These are phyloP conservation scores for Starmerella floris DNA, from an alignment of 805 yeast species.

Conservation along the genomic window DNA sequence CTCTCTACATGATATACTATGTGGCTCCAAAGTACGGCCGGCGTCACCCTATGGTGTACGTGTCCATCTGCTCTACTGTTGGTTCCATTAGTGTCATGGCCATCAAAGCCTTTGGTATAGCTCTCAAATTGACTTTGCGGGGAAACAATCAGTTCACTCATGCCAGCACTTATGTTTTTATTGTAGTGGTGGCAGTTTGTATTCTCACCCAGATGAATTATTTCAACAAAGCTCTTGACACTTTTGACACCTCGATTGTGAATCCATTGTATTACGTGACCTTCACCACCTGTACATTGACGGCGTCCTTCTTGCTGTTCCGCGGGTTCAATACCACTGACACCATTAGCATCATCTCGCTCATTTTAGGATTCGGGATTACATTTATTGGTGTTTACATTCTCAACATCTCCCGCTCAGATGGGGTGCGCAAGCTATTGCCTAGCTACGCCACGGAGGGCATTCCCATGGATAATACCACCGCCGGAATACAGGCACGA, in stretches of 20 bases:
- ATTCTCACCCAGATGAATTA: slow-evolving; percentile 86
- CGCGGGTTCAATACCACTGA: slow-evolving; percentile 77
- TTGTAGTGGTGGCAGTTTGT: slow-evolving; percentile 63
- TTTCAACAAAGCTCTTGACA: slow-evolving; percentile 85
- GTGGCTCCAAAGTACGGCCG: slow-evolving; percentile 72
- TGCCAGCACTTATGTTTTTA: slow-evolving; percentile 68
- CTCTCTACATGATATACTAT: slow-evolving; percentile 66
- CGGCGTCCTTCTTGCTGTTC: slow-evolving; percentile 75
- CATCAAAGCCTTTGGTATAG: slow-evolving; percentile 87
- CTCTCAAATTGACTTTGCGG: slow-evolving; percentile 64
- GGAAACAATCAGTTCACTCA: slow-evolving; percentile 86
- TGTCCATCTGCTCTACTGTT: slow-evolving; percentile 77
- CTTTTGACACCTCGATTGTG: slow-evolving; percentile 82
- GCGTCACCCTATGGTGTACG: slow-evolving; percentile 74
- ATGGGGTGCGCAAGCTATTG: slow-evolving; percentile 24
- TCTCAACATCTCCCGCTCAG: slow-evolving; percentile 57
- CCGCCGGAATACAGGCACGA: slow-evolving; percentile 64
- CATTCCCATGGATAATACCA: slow-evolving; percentile 74
- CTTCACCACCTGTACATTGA: slow-evolving; percentile 75
- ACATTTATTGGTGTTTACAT: slow-evolving; percentile 80
- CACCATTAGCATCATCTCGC: slow-evolving; percentile 63
- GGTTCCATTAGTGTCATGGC: slow-evolving; percentile 87
- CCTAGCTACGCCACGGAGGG: slow-evolving; percentile 47
- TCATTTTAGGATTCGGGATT: slow-evolving; percentile 72
- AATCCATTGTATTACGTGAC: slow-evolving; percentile 85